A percentile compares a stretch with the other conserved stretches of the same genome.
Conservation (phyloP, 2,329 filamentous ascomycete genomes). For the Chaetomiaceae sp. region DNA sequence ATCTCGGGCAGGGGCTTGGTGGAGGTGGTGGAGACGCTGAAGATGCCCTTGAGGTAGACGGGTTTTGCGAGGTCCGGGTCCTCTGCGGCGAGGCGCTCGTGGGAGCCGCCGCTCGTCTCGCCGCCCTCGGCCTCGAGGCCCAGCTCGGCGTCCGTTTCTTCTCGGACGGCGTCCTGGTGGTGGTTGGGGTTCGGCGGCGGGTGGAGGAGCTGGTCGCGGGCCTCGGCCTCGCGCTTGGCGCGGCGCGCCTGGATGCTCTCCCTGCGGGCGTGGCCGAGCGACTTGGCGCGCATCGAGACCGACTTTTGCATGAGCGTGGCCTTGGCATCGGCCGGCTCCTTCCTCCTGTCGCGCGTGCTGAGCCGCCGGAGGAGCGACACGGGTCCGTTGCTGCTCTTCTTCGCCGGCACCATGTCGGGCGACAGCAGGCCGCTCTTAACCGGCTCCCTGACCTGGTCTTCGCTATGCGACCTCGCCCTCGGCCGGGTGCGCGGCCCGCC, state of each 20-base stretch:
- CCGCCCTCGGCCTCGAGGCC: conserved; percentile 19
- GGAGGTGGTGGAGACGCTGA: conserved; percentile 95
- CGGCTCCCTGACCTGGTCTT: conserved; percentile 78
- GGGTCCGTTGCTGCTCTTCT: conserved; percentile 65
- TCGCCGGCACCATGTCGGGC: conserved; percentile 51
- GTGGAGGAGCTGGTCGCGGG: conserved; percentile 29
- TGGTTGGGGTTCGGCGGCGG: neutral
- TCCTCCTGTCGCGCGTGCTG: conserved; percentile 71
- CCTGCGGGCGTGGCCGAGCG: conserved; percentile 78
- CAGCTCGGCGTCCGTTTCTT: conserved; percentile 83
- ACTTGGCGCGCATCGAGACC: conserved; percentile 72
- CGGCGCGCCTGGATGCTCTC: conserved; percentile 90
- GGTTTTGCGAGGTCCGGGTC: conserved; percentile 82
- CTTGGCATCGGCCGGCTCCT: conserved; percentile 53
- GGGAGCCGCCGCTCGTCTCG: conserved; percentile 50
- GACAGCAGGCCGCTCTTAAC: conserved; percentile 60
- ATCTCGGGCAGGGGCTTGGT: conserved; percentile 85
- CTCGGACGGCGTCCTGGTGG: conserved; percentile 64
- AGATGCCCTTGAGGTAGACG: conserved; percentile 91
- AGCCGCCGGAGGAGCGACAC: conserved; percentile 76
- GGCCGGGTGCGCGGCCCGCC: conserved; percentile 65
- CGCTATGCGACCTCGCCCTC: conserved; percentile 85
- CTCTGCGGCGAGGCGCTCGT: conserved; percentile 48
- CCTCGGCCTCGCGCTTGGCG: conserved; percentile 49
- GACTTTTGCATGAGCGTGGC: conserved; percentile 52